Evolutionary conservation across 495 filamentous ascomycete species (phyloP).

Genomic region (Staphylotrichum longicolle): DNA sequence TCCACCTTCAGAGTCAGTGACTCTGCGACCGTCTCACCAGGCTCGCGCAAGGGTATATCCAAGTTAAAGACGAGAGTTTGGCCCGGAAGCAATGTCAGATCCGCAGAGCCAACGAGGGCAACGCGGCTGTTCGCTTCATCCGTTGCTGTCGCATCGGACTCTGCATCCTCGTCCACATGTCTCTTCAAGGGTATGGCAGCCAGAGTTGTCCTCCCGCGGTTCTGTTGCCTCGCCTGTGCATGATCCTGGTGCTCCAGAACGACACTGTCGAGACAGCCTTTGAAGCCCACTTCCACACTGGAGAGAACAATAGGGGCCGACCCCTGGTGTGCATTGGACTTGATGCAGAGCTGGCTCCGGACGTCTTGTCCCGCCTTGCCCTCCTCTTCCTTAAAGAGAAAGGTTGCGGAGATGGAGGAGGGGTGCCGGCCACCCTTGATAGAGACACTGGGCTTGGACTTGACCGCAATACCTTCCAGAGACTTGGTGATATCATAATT

Average conservation of each 20-base stretch:
- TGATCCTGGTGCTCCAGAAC: slow-evolving; percentile 39
- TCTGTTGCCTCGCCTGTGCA: slow-evolving; percentile 8
- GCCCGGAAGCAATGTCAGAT: slow-evolving; percentile 67
- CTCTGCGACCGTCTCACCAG: slow-evolving; percentile 67
- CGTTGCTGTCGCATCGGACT: slow-evolving; percentile 29
- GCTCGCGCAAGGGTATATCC: slow-evolving; percentile 70
- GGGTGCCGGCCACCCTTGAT: slow-evolving; percentile 65
- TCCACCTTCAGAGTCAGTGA: slow-evolving; percentile 62
- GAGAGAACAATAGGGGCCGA: slow-evolving; percentile 65
- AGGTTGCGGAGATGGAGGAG: slow-evolving; percentile 68
- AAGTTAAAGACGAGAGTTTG: slow-evolving; percentile 70
- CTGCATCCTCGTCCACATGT: slow-evolving; percentile 20
- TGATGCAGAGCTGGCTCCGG: slow-evolving; percentile 67
- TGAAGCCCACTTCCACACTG: slow-evolving; percentile 63
- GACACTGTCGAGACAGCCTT: slow-evolving; percentile 65
- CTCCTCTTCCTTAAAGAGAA: slow-evolving; percentile 69
- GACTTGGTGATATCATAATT: slow-evolving; percentile 72
- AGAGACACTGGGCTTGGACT: slow-evolving; percentile 61
- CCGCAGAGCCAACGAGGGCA: slow-evolving; percentile 52
- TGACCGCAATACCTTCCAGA: slow-evolving; percentile 55
- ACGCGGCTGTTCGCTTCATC: slow-evolving; percentile 28
- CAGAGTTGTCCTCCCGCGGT: slow-evolving; percentile 18
- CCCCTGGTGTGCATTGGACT: slow-evolving; percentile 62
- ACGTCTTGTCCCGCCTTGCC: slow-evolving; percentile 81
- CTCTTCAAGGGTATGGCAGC: slow-evolving; percentile 19